Evolutionary conservation across 257 asterid genomes (phyloP).

Genomic region (Marsdenia floribunda): DNA sequence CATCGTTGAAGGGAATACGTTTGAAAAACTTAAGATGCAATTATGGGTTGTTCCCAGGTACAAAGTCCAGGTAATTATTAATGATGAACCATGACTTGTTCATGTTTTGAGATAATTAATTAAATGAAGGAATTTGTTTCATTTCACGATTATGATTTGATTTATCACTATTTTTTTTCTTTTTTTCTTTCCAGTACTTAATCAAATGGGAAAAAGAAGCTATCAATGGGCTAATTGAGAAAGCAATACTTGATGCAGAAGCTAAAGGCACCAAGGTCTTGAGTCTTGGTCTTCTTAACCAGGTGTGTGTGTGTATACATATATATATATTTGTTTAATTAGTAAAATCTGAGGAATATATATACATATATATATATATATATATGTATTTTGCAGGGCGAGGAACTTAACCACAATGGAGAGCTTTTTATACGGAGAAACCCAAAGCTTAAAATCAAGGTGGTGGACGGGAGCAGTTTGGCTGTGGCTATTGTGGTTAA

Average conservation of each 20-base stretch:
- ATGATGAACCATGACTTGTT: too few relatives aligned
- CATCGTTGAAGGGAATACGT: conserved; percentile 28
- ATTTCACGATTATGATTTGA: background rate
- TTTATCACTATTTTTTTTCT: too few relatives aligned
- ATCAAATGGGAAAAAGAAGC: conserved; percentile 44
- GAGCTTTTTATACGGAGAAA: conserved; percentile 49
- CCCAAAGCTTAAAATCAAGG: conserved; percentile 57
- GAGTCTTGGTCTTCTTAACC: too few relatives aligned
- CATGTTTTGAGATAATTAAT: too few relatives aligned
- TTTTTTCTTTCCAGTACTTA: conserved; percentile 52
- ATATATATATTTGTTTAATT: too few relatives aligned
- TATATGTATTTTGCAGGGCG: conserved; percentile 35
- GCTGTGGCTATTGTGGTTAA: conserved; percentile 72
- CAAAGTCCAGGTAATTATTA: conserved; percentile 28
- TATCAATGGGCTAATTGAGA: conserved; percentile 54
- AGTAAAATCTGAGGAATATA: too few relatives aligned
- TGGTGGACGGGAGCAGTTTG: conserved; percentile 83
- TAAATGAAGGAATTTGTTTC: background rate
- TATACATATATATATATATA: too few relatives aligned
- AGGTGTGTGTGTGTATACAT: too few relatives aligned
- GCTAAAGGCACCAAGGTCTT: conserved; percentile 54
- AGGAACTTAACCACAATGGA: conserved; percentile 52
- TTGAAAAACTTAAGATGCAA: conserved; percentile 22
- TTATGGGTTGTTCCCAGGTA: conserved; percentile 34
- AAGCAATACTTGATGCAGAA: conserved; percentile 68